Percentiles rank a stretch among this genome's conserved stretches.
Evolutionary conservation across 257 asterid genomes (phyloP).

Genomic region (Gentiana macrophylla): DNA sequence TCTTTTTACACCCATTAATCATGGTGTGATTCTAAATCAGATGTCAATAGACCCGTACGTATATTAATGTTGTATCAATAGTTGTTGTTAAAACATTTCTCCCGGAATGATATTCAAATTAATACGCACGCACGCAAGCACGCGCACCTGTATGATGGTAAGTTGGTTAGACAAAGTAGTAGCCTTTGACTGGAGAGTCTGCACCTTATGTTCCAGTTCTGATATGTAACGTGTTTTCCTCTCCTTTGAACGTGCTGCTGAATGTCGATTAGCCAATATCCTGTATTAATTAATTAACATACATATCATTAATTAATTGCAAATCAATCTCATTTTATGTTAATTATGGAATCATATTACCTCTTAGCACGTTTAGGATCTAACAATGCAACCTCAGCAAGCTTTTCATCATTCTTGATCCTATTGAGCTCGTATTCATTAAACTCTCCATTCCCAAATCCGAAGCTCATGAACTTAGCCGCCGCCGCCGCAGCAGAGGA

Average conservation of each 20-base stretch:
- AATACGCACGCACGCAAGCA: neutral
- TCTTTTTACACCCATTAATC: too few relatives aligned
- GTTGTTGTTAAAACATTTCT: too few relatives aligned
- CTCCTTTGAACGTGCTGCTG: slow-evolving; percentile 98
- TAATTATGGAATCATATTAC: slow-evolving; percentile 18
- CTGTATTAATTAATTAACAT: slow-evolving; percentile 24
- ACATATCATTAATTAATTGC: slow-evolving; percentile 2
- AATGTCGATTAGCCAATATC: slow-evolving; percentile 85
- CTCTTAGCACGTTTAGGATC: slow-evolving; percentile 89
- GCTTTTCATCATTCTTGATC: slow-evolving; percentile 80
- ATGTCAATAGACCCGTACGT: too few relatives aligned
- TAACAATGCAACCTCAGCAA: slow-evolving; percentile 61
- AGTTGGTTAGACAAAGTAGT: slow-evolving; percentile 66
- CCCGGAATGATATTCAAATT: too few relatives aligned
- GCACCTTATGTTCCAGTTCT: slow-evolving; percentile 87
- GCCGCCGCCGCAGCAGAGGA: too few relatives aligned
- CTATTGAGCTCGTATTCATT: slow-evolving; percentile 66
- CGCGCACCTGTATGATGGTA: slow-evolving; percentile 56
- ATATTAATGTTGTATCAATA: too few relatives aligned
- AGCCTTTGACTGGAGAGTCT: slow-evolving; percentile 68
- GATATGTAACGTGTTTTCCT: slow-evolving; percentile 81
- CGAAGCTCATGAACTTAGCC: slow-evolving; percentile 30
- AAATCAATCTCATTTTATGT: neutral
- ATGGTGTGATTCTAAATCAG: too few relatives aligned
- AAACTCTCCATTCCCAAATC: slow-evolving; percentile 62